Percentiles rank a stretch among this genome's conserved stretches.
Conservation (phyloP, 352 stramenopile species). For the Phytophthora uliginosa region DNA sequence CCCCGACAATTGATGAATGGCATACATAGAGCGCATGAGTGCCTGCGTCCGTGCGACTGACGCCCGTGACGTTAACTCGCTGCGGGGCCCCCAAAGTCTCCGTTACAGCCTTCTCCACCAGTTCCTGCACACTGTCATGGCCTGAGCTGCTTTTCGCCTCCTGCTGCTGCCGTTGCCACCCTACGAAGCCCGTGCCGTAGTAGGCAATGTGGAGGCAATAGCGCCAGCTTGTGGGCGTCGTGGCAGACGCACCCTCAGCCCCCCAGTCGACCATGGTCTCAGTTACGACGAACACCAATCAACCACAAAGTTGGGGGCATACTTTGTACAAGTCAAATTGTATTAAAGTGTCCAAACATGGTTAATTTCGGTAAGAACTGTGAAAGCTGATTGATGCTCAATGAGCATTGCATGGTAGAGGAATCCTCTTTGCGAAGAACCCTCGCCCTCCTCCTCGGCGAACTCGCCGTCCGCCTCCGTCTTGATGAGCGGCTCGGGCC, state of each 20-base stretch:
- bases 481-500: slow-evolving; percentile 17
- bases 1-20: background rate
- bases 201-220: slow-evolving; percentile 87
- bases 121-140: slow-evolving; percentile 82
- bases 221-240: slow-evolving; percentile 41
- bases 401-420: too few relatives aligned
- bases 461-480: slow-evolving; percentile 31
- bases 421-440: too few relatives aligned
- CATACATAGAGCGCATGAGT: slow-evolving; percentile 89
- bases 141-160: slow-evolving; percentile 54
- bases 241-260: slow-evolving; percentile 2
- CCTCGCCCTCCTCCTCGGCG: slow-evolving; percentile 55
- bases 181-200: slow-evolving; percentile 77
- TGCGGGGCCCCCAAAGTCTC: slow-evolving; percentile 47
- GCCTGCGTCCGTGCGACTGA: slow-evolving; percentile 86
- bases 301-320: slow-evolving; percentile 23
- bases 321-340: slow-evolving; percentile 37
- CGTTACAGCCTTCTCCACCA: slow-evolving; percentile 80
- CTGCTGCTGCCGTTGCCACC: slow-evolving; percentile 88
- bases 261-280: slow-evolving; percentile 15
- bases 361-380: too few relatives aligned
- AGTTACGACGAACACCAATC: slow-evolving; percentile 16
- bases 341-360: background rate
- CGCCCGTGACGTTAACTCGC: slow-evolving; percentile 85
- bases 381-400: too few relatives aligned